Evolutionary conservation across 371 early-diverging fungal species (phyloP), one percentile per base, ranked within the genome.

Genomic region (Mycotypha africana): DNA sequence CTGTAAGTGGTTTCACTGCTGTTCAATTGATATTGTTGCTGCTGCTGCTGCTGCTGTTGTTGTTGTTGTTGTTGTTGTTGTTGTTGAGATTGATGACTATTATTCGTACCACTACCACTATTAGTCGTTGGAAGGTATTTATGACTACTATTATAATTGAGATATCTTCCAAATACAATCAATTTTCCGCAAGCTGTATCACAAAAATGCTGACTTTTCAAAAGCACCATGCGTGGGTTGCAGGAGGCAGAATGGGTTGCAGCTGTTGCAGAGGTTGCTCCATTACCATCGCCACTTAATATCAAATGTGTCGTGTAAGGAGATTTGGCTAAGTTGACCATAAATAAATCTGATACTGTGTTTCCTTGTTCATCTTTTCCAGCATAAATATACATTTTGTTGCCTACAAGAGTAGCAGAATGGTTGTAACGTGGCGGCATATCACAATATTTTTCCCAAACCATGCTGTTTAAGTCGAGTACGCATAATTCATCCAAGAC

Each of bases 171-270:
- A 67, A 79, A 78, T 14, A 82, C 67, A 0, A 84, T 47, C 12
- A 72, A 43, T 46, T 78, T 78, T 10, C 74, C 76, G 38, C 80
- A 80, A 8, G 76, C 63, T 4, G 72, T 58, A 47, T 82, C 80
- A 37, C 73, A 77, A 56, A 82, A 82, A 53, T 81, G 82, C 36
- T 82, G 81, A 8, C 81, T 80, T 45, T 78, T 76, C 22, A 77
- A 49, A 12, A 80, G 51, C 9, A 75, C 77, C 42, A 80, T 72
- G n/a, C n/a, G n/a, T n/a, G n/a, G n/a, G n/a, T n/a, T n/a, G n/a
- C n/a, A n/a, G n/a, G n/a, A n/a, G n/a, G n/a, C n/a, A n/a, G n/a
- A n/a, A n/a, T n/a, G n/a, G n/a, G n/a, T n/a, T n/a, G n/a, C n/a
- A n/a, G n/a, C n/a, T 16, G 70, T 51, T 4, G 60, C 55, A 28